Conservation (phyloP, 2,329 filamentous ascomycete species). For the Chaetothyriales sp. region DNA sequence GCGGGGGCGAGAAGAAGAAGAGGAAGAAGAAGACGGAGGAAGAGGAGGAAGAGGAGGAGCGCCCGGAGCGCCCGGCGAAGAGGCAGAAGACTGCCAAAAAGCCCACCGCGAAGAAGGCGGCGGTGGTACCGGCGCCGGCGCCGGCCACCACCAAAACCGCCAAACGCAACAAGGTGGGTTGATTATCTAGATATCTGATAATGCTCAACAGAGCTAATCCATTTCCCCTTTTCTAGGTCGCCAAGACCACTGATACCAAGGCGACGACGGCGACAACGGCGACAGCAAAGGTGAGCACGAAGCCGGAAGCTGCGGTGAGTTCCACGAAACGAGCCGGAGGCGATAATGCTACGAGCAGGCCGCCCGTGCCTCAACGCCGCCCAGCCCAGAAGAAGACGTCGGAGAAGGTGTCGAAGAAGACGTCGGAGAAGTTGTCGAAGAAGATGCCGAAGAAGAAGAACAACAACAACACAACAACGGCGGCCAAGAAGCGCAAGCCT, state of each 20-base stretch:
- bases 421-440: background rate
- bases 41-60: background rate
- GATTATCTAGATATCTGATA: background rate
- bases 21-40: background rate
- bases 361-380: no score
- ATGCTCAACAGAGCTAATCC: background rate
- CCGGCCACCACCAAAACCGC: background rate
- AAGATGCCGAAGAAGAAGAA: background rate
- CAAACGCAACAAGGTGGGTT: constrained; percentile 1
- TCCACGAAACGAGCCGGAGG: background rate
- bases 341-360: background rate
- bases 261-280: background rate
- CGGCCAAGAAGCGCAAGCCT: background rate
- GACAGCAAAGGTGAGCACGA: background rate
- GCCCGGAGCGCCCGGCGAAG: background rate
- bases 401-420: no score
- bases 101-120: background rate
- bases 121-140: background rate
- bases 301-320: background rate
- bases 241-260: background rate
- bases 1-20: background rate
- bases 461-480: background rate
- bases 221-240: background rate
- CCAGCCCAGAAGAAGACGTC: no score
- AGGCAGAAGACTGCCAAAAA: background rate